A percentile compares a stretch with the other conserved stretches of the same genome.
Evolutionary conservation across 768 basidiomycete genomes (phyloP).

Genomic region (Calocera cornea): DNA sequence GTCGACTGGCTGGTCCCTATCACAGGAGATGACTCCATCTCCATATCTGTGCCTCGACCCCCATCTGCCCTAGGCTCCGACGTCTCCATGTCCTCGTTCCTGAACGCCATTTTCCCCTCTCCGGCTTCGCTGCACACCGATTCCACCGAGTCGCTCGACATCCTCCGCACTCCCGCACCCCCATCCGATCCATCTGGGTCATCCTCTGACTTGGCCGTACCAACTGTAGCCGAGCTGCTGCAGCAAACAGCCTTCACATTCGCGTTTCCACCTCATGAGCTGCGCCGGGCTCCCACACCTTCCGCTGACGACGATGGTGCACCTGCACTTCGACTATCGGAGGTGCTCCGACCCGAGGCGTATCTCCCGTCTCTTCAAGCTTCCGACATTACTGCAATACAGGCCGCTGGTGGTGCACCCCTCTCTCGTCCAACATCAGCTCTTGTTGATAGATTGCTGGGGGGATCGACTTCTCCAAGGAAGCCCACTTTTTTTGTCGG

Average conservation of each 20-base stretch:
- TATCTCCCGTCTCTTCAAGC: neutral
- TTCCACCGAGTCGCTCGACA: neutral
- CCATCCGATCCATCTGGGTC: neutral
- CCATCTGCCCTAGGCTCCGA: neutral
- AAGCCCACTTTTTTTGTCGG: too few relatives aligned
- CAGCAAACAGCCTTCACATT: neutral
- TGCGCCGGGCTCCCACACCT: neutral
- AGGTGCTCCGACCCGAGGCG: neutral
- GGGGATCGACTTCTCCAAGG: too few relatives aligned
- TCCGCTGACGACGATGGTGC: neutral
- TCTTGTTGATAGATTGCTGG: too few relatives aligned
- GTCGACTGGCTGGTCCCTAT: neutral
- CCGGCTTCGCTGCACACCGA: neutral
- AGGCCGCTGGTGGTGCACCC: too few relatives aligned
- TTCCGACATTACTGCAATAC: too few relatives aligned
- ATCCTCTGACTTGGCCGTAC: neutral
- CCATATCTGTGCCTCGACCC: neutral
- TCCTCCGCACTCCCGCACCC: neutral
- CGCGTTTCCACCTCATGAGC: neutral
- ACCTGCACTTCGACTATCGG: neutral
- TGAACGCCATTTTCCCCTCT: neutral
- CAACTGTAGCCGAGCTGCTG: neutral
- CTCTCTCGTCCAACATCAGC: too few relatives aligned
- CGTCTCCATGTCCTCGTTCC: neutral
- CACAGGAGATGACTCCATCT: neutral